Evolutionary conservation across 441 rosid species (phyloP), one percentile per base, ranked within the genome.

Genomic region (Jatropha podagrica): DNA sequence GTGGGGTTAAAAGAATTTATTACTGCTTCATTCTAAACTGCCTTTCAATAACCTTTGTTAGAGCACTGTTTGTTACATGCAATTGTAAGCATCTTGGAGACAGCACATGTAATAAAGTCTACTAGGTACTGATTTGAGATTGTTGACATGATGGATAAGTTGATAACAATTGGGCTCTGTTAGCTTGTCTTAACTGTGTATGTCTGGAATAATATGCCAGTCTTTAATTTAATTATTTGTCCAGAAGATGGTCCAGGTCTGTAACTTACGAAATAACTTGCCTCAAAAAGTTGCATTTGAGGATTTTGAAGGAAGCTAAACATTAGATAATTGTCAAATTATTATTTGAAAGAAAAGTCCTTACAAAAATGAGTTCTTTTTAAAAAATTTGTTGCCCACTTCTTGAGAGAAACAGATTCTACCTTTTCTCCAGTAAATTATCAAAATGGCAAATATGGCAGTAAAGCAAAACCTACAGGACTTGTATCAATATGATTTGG

Each of bases 51-150:
- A 32, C 14, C 15, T 69, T 26, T 67, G 60, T 23, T 51, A 51
- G 44, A 32, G 49, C 49, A 58, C 63, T 55, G 14, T 40, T 23
- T 44, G 51, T 32, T 52, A 7, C 20, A 41, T 56, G 72, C 46
- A 42, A 48, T 61, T 73, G 44, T 26, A 51, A 73, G 65, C 54
- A 71, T 69, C 26, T 54, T 69, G 62, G 18, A 38, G 61, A 42
- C 46, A 44, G 40, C 7, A 14, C 20, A 51, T 6, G 17, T 44
- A 8, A 38, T 54, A 23, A 44, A 42, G 41, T 23, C 54, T 38
- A 52, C 10, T 0, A 38, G 44, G 44, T 26, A 51, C 7, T 23
- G 55, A 38, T 55, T 51, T 68, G 72, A 49, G 44, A 68, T 51
- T 32, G n/a, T 11, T 11, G 42, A 42, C 52, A 59, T 7, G 42